Base-by-base conservation (phyloP, 768 basidiomycete species). In the Boletus patriciae region DNA sequence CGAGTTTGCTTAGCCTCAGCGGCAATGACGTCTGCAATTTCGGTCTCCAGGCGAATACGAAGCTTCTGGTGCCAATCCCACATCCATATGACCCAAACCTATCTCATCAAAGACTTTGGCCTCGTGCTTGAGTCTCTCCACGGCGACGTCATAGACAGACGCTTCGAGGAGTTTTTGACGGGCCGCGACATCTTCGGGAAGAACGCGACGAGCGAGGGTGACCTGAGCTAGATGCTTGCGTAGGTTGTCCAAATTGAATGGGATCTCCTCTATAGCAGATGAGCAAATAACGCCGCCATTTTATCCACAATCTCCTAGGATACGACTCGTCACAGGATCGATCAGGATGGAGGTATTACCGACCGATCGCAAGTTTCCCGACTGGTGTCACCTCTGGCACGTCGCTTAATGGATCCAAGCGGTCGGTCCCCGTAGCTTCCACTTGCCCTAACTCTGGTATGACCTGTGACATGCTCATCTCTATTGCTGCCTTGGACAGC, bases 121-220 rank as follows among this genome's bases (percentile, higher is more conserved):
- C 64, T 92, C 83, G 53, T 85, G 82, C 67, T 81, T 78, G 57
- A 90, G 76, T 11, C 89, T 84, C 62, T 85, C 82, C 3, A 83
- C 78, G 0, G 93, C 92, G 36, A 91, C 85, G 25, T 93, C 90
- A 69, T 92, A 92, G 5, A 89, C 91, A 3, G 91, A 90, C 43
- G 87, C 83, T 71, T 96, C 94, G 5, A 95, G 81, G 7, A 92
- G 77, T 59, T 85, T 85, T 69, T 96, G 93, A 2, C 93, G 88
- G 1, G 83, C 77, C 16, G 81, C 74, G n/a, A 85, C 70, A 61
- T 93, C 88, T 54, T 85, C 82, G 1, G 83, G 77, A 43, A 90
- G 77, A 7, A 88, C 76, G 3, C 80, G 78, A 36, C 86, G 83
- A 3, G 87, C 83, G 51, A 87, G 78, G 8, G 77, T 72, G n/a